phyloP scores from a whole-genome alignment of 805 yeast species.

The Cyberlindnera saturnus region DNA sequence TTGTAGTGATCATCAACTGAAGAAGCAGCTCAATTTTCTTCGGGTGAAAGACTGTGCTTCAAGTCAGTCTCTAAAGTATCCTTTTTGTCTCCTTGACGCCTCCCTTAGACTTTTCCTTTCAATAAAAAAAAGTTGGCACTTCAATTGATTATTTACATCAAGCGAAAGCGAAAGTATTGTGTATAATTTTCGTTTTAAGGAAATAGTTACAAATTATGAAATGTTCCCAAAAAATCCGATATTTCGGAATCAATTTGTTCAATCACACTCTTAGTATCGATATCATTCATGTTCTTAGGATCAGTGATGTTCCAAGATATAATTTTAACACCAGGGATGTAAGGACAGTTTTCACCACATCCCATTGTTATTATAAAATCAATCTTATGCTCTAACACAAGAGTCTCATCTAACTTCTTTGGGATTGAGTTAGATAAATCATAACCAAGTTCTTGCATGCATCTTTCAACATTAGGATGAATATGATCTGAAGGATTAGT shows the following conservation, averaged over 20 bases:
- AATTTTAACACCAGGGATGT: not conserved
- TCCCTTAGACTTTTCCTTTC: too few species aligned
- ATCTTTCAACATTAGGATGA: conserved; percentile 1
- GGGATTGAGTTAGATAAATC: not conserved
- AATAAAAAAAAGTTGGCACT: too few species aligned
- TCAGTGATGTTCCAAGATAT: not conserved
- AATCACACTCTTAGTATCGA: not conserved
- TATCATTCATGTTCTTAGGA: not conserved
- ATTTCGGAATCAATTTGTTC: not conserved
- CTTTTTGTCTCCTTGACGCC: too few species aligned
- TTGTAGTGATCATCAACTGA: too few species aligned
- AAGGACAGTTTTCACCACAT: not conserved
- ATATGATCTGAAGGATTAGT: not conserved
- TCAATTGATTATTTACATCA: too few species aligned
- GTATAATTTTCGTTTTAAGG: too few species aligned
- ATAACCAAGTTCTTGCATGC: not conserved
- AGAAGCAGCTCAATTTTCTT: too few species aligned
- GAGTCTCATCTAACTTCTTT: not conserved
- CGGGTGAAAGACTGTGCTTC: too few species aligned
- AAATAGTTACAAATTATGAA: too few species aligned
- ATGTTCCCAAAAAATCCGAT: not conserved
- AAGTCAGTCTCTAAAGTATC: too few species aligned
- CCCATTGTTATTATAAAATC: not conserved
- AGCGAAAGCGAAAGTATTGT: too few species aligned
- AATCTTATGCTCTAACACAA: not conserved